Base-by-base conservation (phyloP, 1,139 yeast species). In the Candida sojae region DNA sequence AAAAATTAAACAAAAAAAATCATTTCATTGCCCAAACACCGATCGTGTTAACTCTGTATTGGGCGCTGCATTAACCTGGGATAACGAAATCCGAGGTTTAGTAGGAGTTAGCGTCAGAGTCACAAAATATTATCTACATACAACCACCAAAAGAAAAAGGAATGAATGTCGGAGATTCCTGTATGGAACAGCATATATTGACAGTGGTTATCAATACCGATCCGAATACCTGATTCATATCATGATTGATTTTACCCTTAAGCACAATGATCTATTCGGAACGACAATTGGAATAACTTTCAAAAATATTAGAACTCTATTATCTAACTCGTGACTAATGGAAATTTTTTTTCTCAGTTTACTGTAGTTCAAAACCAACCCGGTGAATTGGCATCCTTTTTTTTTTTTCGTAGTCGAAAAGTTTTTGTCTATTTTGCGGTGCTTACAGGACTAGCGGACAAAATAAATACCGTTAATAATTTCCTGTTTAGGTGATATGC, bases 51-150 rank as follows among this genome's bases (percentile, higher is more conserved):
- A 5, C 17, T 12, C 6, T 33, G 29, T 3, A n/a, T 33, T 5
- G 9, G n/a, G 35, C 23, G 21, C 21, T 12, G 12, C 23, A 21
- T 33, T n/a, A 33, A n/a, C 35, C 17, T 11, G n/a, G 42, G 42
- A 6, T 17, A 39, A 11, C 5, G 12, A 13, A 31, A 21, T 30
- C 42, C 42, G 42, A 39, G 42, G 42, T 39, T 39, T 23, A 39
- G 17, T 35, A 17, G 28, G 42, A 30, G 5, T 8, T 25, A 25
- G 40, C 17, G n/a, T 3, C 42, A 30, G 42, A 39, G 42, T 30
- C 42, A 39, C 13, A 17, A 29, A 21, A 11, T 8, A 17, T 17
- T 17, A 17, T 17, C 21, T 17, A 17, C 21, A 17, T 5, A n/a
- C 36, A 17, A 33, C 23, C 17, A 33, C 12, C n/a, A n/a, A 23